Conservation (phyloP, 352 stramenopile genomes). For the Lagenidium sp. region DNA sequence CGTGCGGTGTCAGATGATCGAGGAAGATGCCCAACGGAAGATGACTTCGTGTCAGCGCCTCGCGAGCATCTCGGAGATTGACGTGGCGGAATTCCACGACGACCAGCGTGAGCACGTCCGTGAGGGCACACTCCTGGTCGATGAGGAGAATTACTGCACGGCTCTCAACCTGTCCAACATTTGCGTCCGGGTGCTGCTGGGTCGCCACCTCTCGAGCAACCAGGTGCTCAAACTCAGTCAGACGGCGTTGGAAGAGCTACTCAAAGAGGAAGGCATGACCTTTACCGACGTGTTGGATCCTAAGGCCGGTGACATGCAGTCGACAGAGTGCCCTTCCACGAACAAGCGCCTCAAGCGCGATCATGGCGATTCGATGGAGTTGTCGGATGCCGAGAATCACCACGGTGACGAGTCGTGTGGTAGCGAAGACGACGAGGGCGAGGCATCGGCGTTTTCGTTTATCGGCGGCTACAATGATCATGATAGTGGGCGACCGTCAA, state of each 20-base stretch:
- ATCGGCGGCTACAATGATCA: constrained; percentile 57
- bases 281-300: constrained; percentile 51
- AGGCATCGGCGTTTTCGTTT: constrained; percentile 54
- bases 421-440: constrained; percentile 13
- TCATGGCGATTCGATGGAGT: neutral
- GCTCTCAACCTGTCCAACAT: constrained; percentile 75
- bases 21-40: constrained; percentile 69
- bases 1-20: constrained; percentile 77
- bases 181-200: constrained; percentile 69
- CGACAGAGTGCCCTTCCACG: no score
- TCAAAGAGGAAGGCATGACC: constrained; percentile 61
- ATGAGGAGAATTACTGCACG: constrained; percentile 77
- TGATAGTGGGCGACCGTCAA: constrained; percentile 16
- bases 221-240: constrained; percentile 83
- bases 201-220: constrained; percentile 64
- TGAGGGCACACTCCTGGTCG: constrained; percentile 77
- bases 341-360: neutral
- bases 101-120: constrained; percentile 81
- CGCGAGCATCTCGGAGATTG: constrained; percentile 77
- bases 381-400: neutral
- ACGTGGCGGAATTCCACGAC: constrained; percentile 80
- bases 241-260: constrained; percentile 68
- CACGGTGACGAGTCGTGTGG: constrained; percentile 4
- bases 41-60: constrained; percentile 71
- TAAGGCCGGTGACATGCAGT: constrained; percentile 8